Percentiles rank a stretch among this genome's conserved stretches.
Conservation (phyloP, 768 basidiomycete genomes). For the Podaxis carcinomalis region DNA sequence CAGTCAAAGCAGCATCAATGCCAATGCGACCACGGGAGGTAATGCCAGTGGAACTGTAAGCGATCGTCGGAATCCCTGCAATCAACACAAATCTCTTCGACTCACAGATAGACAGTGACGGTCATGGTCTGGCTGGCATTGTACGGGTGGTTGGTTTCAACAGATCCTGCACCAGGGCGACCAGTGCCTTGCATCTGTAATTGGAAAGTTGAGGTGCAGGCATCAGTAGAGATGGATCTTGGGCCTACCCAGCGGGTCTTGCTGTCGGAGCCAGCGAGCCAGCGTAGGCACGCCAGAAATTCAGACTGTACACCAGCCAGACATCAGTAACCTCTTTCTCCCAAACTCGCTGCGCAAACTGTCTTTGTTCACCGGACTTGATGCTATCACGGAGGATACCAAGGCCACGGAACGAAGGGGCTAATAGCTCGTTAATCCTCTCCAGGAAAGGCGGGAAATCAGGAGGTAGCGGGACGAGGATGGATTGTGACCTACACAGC, state of each 20-base stretch:
- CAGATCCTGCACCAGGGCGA: conserved; percentile 55
- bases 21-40: conserved; percentile 62
- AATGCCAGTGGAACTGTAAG: conserved; percentile 49
- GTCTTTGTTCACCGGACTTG: conserved; percentile 50
- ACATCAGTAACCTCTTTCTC: conserved; percentile 40
- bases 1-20: conserved; percentile 48
- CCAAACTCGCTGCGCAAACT: conserved; percentile 55
- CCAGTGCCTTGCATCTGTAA: conserved; percentile 57
- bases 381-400: conserved; percentile 49
- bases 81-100: background rate
- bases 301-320: conserved; percentile 16
- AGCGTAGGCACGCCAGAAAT: conserved; percentile 57
- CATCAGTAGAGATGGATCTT: background rate
- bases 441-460: conserved; percentile 49
- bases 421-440: conserved; percentile 49
- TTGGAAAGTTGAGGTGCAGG: background rate
- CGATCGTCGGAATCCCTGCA: background rate
- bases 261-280: conserved; percentile 39
- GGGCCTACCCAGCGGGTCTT: conserved; percentile 42
- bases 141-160: conserved; percentile 45
- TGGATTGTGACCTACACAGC: conserved; percentile 39
- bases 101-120: conserved; percentile 56
- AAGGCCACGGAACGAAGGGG: conserved; percentile 51
- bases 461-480: conserved; percentile 57
- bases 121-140: conserved; percentile 56